Base-by-base conservation (phyloP, 164 flowering plant genomes). In the Paratinospora sagittata region DNA sequence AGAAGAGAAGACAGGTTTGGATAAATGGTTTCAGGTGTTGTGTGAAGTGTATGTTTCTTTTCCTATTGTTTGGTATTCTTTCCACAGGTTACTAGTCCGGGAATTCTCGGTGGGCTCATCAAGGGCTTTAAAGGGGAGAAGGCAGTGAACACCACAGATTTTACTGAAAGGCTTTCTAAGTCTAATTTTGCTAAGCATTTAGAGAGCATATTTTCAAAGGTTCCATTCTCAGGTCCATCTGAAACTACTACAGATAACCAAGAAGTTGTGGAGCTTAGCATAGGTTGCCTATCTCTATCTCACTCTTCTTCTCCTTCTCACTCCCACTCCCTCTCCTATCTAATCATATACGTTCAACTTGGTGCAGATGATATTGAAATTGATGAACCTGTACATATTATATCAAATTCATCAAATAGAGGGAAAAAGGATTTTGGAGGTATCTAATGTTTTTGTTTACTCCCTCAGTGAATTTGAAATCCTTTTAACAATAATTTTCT, bases 361-460 rank as follows among this genome's bases (percentile, higher is more conserved):
- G 63, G 23, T 27, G 36, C 77, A 93, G 98, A 93, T 86, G 98
- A 93, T 79, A 90, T 93, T 73, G 88, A 86, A 73, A 89, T 93
- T 72, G 97, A 93, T 78, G 98, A 90, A 55, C 84, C 88, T 45
- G 61, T 55, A 70, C 71, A 76, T 8, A 36, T 65, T 45, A 74
- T 76, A 55, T 71, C 88, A 68, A 76, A 85, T 68, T 80, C 90
- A 63, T 80, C 90, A 36, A 68, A 79, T 70, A 75, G 73, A 71
- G 71, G 58, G 61, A 77, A 79, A 65, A 75, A 80, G 19, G 80
- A 78, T 36, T 73, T 71, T 61, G 81, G 58, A 77, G 87, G 88
- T 90, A 79, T 26, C 33, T 73, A 33, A 65, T n/a, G 21, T 19
- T 33, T 30, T 41, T 45, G 43, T 24, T 49, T 17, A 16, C 47